A percentile compares a stretch with the other conserved stretches of the same genome.
Conservation (phyloP, 2,329 filamentous ascomycete species). For the Fusarium devonianum region DNA sequence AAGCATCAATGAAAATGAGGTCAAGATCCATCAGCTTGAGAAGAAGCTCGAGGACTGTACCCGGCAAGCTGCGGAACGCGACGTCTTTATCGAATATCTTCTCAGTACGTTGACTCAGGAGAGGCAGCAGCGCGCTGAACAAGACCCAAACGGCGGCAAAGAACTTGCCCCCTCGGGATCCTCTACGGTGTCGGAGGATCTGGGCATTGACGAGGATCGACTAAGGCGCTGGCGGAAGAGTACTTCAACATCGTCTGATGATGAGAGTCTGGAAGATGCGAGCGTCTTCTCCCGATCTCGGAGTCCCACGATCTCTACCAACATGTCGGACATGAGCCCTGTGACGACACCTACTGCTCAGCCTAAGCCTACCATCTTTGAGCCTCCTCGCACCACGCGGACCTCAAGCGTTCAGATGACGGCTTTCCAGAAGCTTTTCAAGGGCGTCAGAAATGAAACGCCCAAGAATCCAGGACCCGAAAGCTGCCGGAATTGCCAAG, state of each 20-base stretch:
- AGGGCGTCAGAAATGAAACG: slow-evolving; percentile 50
- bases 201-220: slow-evolving; percentile 61
- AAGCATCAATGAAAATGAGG: slow-evolving; percentile 63
- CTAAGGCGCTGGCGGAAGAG: slow-evolving; percentile 53
- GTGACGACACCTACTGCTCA: slow-evolving; percentile 27
- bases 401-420: slow-evolving; percentile 43
- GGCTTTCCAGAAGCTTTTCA: slow-evolving; percentile 53
- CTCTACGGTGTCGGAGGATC: slow-evolving; percentile 59
- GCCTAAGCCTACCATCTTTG: slow-evolving; percentile 38
- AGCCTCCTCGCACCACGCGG: slow-evolving; percentile 43
- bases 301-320: slow-evolving; percentile 60
- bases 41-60: slow-evolving; percentile 68
- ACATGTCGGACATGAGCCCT: slow-evolving; percentile 44
- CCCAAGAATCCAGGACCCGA: slow-evolving; percentile 31
- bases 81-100: slow-evolving; percentile 58
- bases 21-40: slow-evolving; percentile 61
- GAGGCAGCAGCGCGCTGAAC: slow-evolving; percentile 54
- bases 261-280: slow-evolving; percentile 57
- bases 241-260: slow-evolving; percentile 58
- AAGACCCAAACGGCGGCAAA: slow-evolving; percentile 44
- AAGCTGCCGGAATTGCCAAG: slow-evolving; percentile 64
- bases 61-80: slow-evolving; percentile 59
- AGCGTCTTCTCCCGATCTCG: slow-evolving; percentile 69
- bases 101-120: slow-evolving; percentile 60
- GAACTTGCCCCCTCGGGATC: slow-evolving; percentile 46